Conservation (phyloP, 148 eudicot species). For the Rhododendron simsii region DNA sequence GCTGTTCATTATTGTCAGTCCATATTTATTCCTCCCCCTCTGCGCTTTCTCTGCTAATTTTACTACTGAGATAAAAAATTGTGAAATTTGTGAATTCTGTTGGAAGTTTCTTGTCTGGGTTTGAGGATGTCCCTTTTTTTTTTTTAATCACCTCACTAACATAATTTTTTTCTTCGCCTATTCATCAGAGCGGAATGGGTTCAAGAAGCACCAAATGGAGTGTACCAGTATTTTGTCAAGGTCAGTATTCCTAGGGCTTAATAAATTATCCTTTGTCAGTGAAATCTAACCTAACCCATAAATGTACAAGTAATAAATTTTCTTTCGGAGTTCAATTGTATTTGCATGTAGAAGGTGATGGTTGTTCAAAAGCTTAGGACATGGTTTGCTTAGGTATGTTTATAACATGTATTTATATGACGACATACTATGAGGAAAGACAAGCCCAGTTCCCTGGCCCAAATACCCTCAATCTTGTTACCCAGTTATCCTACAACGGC, state of each 20-base stretch:
- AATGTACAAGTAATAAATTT: background rate
- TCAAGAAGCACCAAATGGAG: slow-evolving; percentile 55
- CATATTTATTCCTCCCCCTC: background rate
- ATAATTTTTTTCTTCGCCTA: background rate
- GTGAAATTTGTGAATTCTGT: background rate
- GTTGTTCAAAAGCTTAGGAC: background rate
- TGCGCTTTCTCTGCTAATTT: background rate
- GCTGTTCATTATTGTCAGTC: background rate
- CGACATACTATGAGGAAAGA: background rate
- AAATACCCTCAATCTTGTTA: background rate
- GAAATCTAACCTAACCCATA: background rate
- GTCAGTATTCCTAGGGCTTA: slow-evolving; percentile 22
- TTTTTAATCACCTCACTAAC: background rate
- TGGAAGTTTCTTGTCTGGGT: background rate
- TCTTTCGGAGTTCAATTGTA: background rate
- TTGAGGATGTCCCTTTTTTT: background rate
- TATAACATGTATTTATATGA: background rate
- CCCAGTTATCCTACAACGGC: background rate
- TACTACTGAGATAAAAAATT: background rate
- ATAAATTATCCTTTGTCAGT: background rate
- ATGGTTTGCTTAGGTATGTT: background rate
- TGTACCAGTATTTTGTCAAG: slow-evolving; percentile 77
- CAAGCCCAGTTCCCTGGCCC: background rate
- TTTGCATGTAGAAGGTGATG: background rate
- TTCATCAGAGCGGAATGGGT: slow-evolving; percentile 57